Evolutionary conservation across 345 rosid genomes (phyloP), one percentile per base, ranked within the genome.

Genomic region (Mallotus nudiflorus): DNA sequence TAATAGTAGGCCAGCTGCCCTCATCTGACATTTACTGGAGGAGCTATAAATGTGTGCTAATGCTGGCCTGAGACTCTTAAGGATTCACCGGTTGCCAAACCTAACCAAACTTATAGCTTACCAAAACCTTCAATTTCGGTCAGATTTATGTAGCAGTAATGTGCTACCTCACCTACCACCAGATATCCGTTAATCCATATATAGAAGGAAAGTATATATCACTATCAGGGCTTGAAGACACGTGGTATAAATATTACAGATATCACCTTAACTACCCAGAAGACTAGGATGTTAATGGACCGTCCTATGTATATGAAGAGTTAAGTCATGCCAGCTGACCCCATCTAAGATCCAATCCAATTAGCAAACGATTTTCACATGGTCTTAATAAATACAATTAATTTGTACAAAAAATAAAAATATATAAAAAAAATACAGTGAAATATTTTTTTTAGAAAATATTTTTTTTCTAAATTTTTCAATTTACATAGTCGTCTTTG

Each of bases 11-110:
- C 29, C 68, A 65, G 7, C 68, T 28, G 56, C 68, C 42, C 46
- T 33, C 35, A 48, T 46, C 68, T 46, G 6, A 40, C 2, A 13
- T 12, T n/a, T 65, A 28, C 42, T 9, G 13, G 5, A 31, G 42
- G 53, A n/a, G 9, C 8, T 24, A 20, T 39, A 48, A 67, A 37
- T 53, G 18, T 53, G 18, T 66, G 31, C 28, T 2, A 11, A 22
- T 42, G 13, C 14, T 52, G 56, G n/a, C 52, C 52, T 5, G 25
- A 55, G 58, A 39, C 50, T 39, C 42, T 8, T n/a, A 48, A 27
- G 54, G 16, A 5, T 3, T 31, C 20, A 52, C 66, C 15, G 65
- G 54, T 63, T 45, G 65, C 66, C 66, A 69, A 64, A 69, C 61
- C 65, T 35, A 56, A 53, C 74, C 68, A 64, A 0, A 24, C 11